phyloP scores from a whole-genome alignment of 2,329 filamentous ascomycete genomes.

The Diaporthe aspalathi region DNA sequence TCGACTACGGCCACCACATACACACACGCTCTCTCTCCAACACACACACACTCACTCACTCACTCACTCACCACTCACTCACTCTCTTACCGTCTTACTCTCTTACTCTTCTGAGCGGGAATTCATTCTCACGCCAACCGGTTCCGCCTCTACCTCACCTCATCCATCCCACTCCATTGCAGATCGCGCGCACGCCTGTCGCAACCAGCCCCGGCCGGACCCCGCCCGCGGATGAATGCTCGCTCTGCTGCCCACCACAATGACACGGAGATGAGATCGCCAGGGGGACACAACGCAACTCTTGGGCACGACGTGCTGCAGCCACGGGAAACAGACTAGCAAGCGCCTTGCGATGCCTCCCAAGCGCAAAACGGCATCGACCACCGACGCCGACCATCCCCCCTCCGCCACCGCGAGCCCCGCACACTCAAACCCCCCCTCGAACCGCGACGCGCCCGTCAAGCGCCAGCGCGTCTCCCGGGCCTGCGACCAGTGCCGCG shows the following conservation, averaged over 20 bases:
- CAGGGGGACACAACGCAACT: slow-evolving; percentile 26
- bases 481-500: slow-evolving; percentile 76
- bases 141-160: too few relatives aligned
- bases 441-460: slow-evolving; percentile 46
- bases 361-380: slow-evolving; percentile 49
- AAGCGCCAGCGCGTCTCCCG: slow-evolving; percentile 75
- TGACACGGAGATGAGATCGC: slow-evolving; percentile 23
- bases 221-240: slow-evolving; percentile 16
- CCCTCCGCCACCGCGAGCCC: slow-evolving; percentile 35
- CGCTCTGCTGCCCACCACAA: background rate
- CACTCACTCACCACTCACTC: too few relatives aligned
- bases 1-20: too few relatives aligned
- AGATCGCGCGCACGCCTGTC: background rate
- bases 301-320: slow-evolving; percentile 47
- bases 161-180: background rate
- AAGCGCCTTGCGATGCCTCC: slow-evolving; percentile 50
- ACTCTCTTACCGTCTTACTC: too few relatives aligned
- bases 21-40: too few relatives aligned
- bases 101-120: background rate
- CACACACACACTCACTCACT: too few relatives aligned
- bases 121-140: too few relatives aligned
- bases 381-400: slow-evolving; percentile 44
- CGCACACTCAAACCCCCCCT: slow-evolving; percentile 25
- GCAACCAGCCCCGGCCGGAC: too few relatives aligned
- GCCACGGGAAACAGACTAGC: slow-evolving; percentile 41